Conservation (phyloP, 2,329 filamentous ascomycete species). For the Colletotrichum camelliae region DNA sequence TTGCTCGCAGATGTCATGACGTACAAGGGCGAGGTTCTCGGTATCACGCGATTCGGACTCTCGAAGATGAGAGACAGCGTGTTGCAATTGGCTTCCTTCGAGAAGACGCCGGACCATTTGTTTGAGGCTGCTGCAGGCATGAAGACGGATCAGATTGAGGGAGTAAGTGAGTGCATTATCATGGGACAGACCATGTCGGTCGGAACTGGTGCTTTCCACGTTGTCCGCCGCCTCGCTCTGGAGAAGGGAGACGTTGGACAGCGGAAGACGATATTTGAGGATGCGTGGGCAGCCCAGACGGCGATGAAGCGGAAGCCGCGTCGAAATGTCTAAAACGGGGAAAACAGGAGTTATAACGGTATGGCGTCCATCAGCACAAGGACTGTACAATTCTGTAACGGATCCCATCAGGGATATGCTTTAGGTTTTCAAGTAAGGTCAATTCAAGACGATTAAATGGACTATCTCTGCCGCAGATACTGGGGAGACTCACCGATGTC, state of each 20-base stretch:
- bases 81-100: constrained; percentile 91
- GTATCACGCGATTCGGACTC: constrained; percentile 94
- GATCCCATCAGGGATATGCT: background rate
- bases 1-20: constrained; percentile 98
- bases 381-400: constrained; percentile 7
- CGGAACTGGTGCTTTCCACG: constrained; percentile 90
- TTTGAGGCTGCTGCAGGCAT: constrained; percentile 93
- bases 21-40: constrained; percentile 95
- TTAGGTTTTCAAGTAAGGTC: background rate
- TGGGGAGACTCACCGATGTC: background rate
- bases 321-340: background rate
- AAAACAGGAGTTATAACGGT: background rate
- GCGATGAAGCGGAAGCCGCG: constrained; percentile 18
- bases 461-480: background rate
- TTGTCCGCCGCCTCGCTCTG: constrained; percentile 79
- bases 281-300: constrained; percentile 57
- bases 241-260: constrained; percentile 60
- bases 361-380: background rate
- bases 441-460: background rate
- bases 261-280: constrained; percentile 74
- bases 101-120: constrained; percentile 97
- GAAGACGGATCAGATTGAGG: constrained; percentile 91
- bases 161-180: constrained; percentile 96
- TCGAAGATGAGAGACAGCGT: constrained; percentile 97
- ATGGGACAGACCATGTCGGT: constrained; percentile 95